Evolutionary conservation across 176 grass and related monocot genomes (phyloP).

Genomic region (Triticum timopheevii): DNA sequence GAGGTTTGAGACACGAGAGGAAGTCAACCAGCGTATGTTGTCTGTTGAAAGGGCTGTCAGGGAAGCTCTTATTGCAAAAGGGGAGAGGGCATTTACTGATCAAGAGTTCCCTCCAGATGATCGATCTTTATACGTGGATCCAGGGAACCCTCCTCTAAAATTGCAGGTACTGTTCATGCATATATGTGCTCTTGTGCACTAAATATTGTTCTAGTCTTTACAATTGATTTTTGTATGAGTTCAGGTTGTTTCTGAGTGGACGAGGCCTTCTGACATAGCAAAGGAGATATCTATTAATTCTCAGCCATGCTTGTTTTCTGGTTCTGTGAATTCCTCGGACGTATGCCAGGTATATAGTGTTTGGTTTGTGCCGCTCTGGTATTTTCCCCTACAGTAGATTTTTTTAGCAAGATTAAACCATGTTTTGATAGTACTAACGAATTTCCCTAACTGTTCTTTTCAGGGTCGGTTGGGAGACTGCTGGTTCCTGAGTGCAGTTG

Average conservation of each 20-base stretch:
- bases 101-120: constrained; percentile 93
- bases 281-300: constrained; percentile 71
- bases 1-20: constrained; percentile 88
- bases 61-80: constrained; percentile 85
- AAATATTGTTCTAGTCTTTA: constrained; percentile 22
- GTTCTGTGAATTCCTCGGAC: constrained; percentile 89
- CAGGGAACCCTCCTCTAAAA: constrained; percentile 70
- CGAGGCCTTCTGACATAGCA: constrained; percentile 79
- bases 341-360: constrained; percentile 82
- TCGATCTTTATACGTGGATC: constrained; percentile 82
- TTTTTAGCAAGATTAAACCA: background rate
- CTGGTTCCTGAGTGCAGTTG: constrained; percentile 98
- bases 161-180: constrained; percentile 65
- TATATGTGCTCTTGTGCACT: constrained; percentile 13
- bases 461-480: constrained; percentile 98
- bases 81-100: constrained; percentile 86
- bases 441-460: constrained; percentile 35
- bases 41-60: constrained; percentile 96
- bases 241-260: constrained; percentile 99
- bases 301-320: constrained; percentile 93
- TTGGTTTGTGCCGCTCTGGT: background rate
- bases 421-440: constrained; percentile 13
- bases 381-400: background rate
- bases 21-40: constrained; percentile 91
- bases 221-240: constrained; percentile 17